Evolutionary conservation across 1,139 yeast species (phyloP).

Genomic region (Pichia norvegensis): DNA sequence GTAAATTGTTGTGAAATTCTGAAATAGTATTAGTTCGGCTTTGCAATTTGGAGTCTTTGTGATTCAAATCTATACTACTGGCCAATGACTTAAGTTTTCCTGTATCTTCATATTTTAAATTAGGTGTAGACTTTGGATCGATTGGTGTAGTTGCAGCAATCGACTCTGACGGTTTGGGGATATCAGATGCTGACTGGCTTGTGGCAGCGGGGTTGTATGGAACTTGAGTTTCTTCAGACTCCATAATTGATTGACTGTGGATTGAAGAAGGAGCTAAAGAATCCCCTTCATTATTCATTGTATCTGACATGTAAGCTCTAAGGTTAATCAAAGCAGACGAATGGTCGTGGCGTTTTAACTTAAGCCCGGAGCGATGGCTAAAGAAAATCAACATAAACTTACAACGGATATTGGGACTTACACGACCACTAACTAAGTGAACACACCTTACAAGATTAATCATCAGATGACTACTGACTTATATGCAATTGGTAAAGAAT

Average conservation of each 20-base stretch:
- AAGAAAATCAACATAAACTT: neutral
- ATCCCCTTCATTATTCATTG: neutral
- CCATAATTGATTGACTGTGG: neutral
- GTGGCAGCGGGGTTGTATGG: neutral
- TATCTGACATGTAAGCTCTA: neutral
- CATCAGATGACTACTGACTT: conserved; percentile 39
- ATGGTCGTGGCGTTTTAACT: too few relatives aligned
- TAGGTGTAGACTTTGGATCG: neutral
- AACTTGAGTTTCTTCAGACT: neutral
- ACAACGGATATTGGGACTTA: too few relatives aligned
- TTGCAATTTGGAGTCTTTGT: too few relatives aligned
- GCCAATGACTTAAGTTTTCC: neutral
- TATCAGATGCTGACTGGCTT: neutral
- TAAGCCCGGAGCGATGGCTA: neutral
- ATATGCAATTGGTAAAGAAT: conserved; percentile 42
- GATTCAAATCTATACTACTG: too few relatives aligned
- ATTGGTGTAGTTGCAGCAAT: neutral
- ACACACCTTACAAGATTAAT: too few relatives aligned
- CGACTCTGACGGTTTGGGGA: neutral
- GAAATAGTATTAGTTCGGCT: neutral
- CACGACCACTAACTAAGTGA: too few relatives aligned
- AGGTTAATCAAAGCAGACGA: too few relatives aligned
- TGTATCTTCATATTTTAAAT: neutral
- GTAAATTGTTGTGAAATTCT: neutral
- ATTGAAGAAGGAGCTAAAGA: neutral